Evolutionary conservation across 2,329 filamentous ascomycete genomes (phyloP).

Genomic region (Fusarium sp.): DNA sequence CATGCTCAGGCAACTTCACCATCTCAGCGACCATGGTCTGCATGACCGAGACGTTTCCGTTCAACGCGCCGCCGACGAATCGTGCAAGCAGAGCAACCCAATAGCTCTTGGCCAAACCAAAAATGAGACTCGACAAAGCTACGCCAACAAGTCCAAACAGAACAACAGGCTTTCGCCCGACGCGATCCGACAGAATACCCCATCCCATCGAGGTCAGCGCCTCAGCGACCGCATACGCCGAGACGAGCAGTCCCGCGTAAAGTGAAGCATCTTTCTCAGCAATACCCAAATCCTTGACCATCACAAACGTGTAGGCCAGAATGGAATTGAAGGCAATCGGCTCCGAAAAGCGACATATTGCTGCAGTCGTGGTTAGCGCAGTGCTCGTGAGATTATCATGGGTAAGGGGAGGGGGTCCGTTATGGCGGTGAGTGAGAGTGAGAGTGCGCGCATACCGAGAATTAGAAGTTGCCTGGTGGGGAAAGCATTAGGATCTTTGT

Average conservation of each 20-base stretch:
- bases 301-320: conserved; percentile 86
- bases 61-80: conserved; percentile 83
- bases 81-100: conserved; percentile 84
- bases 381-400: neutral
- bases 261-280: conserved; percentile 74
- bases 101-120: conserved; percentile 81
- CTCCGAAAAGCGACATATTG: conserved; percentile 67
- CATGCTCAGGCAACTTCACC: conserved; percentile 86
- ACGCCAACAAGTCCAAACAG: conserved; percentile 79
- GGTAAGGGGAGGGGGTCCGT: neutral
- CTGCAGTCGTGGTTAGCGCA: conserved; percentile 15
- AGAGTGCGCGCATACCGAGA: conserved; percentile 12
- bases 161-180: conserved; percentile 74
- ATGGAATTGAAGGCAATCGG: conserved; percentile 95
- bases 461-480: conserved; percentile 23
- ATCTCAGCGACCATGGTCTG: conserved; percentile 90
- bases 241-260: conserved; percentile 87
- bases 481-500: conserved; percentile 21
- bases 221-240: conserved; percentile 86
- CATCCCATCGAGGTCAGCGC: conserved; percentile 78
- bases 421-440: conserved; percentile 4
- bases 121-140: conserved; percentile 77
- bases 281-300: conserved; percentile 83
- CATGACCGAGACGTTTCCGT: conserved; percentile 89
- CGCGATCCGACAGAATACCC: conserved; percentile 63